Evolutionary conservation across 192 early-diverging fungal species (phyloP).

Genomic region (Podila clonocystis): DNA sequence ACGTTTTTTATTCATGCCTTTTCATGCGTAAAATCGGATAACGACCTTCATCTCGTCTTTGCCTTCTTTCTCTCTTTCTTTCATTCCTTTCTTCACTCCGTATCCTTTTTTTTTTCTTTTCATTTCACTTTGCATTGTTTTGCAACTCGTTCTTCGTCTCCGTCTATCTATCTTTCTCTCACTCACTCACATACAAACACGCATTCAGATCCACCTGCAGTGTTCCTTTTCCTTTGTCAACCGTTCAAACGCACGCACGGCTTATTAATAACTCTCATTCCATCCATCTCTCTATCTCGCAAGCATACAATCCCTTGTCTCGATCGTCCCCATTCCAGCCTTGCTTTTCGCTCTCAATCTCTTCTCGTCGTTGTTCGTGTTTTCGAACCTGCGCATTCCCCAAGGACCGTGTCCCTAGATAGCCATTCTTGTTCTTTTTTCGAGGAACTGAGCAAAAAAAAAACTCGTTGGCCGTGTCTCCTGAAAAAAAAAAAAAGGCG

Average conservation of each 20-base stretch:
- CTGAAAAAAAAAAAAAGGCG: too few species aligned
- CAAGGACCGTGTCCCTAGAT: background rate
- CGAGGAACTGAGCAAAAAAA: too few species aligned
- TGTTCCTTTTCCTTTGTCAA: too few species aligned
- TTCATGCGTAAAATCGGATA: too few species aligned
- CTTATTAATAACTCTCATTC: constrained; percentile 19
- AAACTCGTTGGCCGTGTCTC: background rate
- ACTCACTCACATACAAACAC: background rate
- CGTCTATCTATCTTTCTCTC: background rate
- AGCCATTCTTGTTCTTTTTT: background rate
- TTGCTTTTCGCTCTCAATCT: constrained; percentile 6
- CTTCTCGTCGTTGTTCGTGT: background rate
- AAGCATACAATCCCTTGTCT: background rate
- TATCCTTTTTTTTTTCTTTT: background rate
- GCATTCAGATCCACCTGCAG: background rate
- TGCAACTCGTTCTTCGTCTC: background rate
- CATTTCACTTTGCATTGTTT: background rate
- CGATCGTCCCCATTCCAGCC: background rate
- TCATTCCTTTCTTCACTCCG: background rate
- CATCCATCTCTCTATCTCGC: background rate
- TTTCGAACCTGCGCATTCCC: background rate
- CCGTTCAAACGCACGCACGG: constrained; percentile 9
- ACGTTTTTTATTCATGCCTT: too few species aligned
- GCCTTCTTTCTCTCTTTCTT: background rate
- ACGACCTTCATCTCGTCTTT: too few species aligned